Conservation (phyloP, 176 grass and related monocot species). For the Panicum miliaceum region DNA sequence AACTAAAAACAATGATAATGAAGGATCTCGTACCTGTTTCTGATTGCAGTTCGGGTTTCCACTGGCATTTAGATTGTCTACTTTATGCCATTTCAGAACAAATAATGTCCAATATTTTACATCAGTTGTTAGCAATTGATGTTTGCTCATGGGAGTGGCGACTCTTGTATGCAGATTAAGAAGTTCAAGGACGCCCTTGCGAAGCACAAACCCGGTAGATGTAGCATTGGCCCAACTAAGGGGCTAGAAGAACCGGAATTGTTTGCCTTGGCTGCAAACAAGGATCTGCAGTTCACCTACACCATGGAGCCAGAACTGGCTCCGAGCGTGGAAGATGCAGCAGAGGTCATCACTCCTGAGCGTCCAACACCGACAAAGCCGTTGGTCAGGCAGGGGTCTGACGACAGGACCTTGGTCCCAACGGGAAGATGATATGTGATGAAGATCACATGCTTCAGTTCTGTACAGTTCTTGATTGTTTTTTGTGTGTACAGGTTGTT, state of each 20-base stretch:
- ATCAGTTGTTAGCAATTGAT: neutral
- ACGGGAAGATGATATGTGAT: constrained; percentile 6
- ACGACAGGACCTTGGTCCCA: neutral
- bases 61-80: neutral
- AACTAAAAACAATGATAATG: neutral
- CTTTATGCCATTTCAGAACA: neutral
- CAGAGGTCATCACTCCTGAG: neutral
- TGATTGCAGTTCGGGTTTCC: neutral
- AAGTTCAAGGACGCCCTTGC: constrained; percentile 49
- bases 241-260: constrained; percentile 5
- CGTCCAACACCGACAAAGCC: neutral
- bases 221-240: constrained; percentile 66
- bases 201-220: constrained; percentile 77
- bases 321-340: neutral
- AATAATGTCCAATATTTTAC: neutral
- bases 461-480: constrained; percentile 59
- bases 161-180: constrained; percentile 12
- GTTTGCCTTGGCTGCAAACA: neutral
- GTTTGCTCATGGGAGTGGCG: too few species aligned
- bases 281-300: constrained; percentile 22
- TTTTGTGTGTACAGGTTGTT: constrained; percentile 45
- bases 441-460: constrained; percentile 24
- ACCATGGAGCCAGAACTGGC: neutral
- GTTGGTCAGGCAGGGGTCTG: constrained; percentile 6
- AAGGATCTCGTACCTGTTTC: neutral